A percentile compares a stretch with the other conserved stretches of the same genome.
Evolutionary conservation across 164 flowering plant species (phyloP).

Genomic region (grape (Vitis vinifera)): ASM3070453v1 NC_081823.1:1538501-1539000

Average conservation of each 20-base stretch:
- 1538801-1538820: conserved; percentile 97
- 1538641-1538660: conserved; percentile 94
- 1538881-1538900: conserved; percentile 34
- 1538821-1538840: conserved; percentile 88
- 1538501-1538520: conserved; percentile 93
- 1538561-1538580: conserved; percentile 92
- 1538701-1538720: conserved; percentile 77
- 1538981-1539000: conserved; percentile 59
- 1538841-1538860: conserved; percentile 87
- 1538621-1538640: conserved; percentile 93
- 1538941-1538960: conserved; percentile 39
- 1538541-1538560: conserved; percentile 97
- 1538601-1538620: conserved; percentile 93
- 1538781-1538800: conserved; percentile 89
- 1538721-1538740: conserved; percentile 93
- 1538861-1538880: conserved; percentile 59
- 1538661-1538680: conserved; percentile 93
- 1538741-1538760: conserved; percentile 93
- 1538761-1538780: conserved; percentile 97
- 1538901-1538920: conserved; percentile 56
- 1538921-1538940: conserved; percentile 85
- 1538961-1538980: conserved; percentile 46
- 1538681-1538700: conserved; percentile 90
- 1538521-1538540: conserved; percentile 84
- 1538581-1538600: conserved; percentile 92